Base-by-base conservation (phyloP, 768 basidiomycete species). In the Psilocybe cyanescens region DNA sequence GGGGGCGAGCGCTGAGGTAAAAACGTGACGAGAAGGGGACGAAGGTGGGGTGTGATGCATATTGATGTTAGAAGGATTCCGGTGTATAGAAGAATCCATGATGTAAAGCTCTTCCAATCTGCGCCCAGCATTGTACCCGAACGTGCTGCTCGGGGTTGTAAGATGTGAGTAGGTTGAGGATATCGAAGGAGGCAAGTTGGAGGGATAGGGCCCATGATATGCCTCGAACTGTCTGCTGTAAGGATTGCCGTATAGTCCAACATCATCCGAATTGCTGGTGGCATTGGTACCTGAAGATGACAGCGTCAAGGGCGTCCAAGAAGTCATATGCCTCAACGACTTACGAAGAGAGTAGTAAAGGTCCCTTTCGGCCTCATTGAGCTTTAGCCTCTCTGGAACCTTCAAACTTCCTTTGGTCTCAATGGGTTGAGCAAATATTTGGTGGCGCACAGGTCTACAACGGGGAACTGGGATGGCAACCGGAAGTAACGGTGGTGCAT, bases 401-500 rank as follows among this genome's bases (percentile, higher is more conserved):
- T 53, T 35, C 17, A 14, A 11, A 30, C 24, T 49, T 14, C 12
- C 14, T n/a, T 53, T 59, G 58, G n/a, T 35, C 8, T 53, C 51
- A 33, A 4, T 19, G 9, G 30, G 51, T 17, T n/a, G 16, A 8
- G 31, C 11, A 30, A 51, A 16, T 30, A 17, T 56, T 17, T 19
- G 33, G 44, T 35, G 30, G 37, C 28, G n/a, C 28, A 45, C 41
- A 39, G 59, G 17, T 19, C 58, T 64, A n/a, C 66, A 59, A 16
- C 60, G 64, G 14, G 63, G 57, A 41, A 62, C 54, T 31, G 57
- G 60, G 37, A 63, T 44, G 6, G 70, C 51, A 44, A 61, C 57
- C 16, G 69, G 68, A 33, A 71, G 65, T 49, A 72, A 63, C 11
- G 68, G 65, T 12, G 72, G 73, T 41, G 72, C 76, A 30, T 74